Base-by-base conservation (phyloP, 306 rosid species). In the Malus orientalis region DNA sequence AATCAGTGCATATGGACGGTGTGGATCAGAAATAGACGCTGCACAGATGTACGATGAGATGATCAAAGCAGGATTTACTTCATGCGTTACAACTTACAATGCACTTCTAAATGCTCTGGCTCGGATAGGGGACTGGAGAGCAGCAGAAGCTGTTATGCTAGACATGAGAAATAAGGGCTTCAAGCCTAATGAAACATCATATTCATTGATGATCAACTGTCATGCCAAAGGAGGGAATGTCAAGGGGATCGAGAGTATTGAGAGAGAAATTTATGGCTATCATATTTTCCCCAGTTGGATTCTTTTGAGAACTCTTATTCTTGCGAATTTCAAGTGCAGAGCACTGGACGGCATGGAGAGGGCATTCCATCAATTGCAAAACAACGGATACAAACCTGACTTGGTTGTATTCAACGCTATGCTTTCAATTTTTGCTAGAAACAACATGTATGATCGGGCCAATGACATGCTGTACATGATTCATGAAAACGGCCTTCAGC, bases 71-170 rank as follows among this genome's bases (percentile, higher is more conserved):
- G 97, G 98, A 29, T 96, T 92, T 49, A 83, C 87, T 78, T 93
- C 98, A 5, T 91, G 98, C 67, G 84, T 86, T 60, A 80, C 91
- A 8, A 96, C 99, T 12, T 96, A 96, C 74, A 96, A 96, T 73
- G 89, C 99, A 65, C 93, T 96, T 78, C 81, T 96, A 73, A 96
- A 89, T 80, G 97, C 98, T 69, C 85, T 92, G 81, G 97, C 99
- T 23, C 84, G 90, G 10, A 86, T 71, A 80, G 98, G 98, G 55
- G 87, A 92, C 83, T 92, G 96, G 93, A 84, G 71, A 81, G 96
- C 97, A 10, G 97, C 96, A 5, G 97, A 92, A 76, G 91, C 96
- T 67, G 85, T 92, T 75, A 79, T 96, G 69, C 15, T 47, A 20
- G 96, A 96, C 83, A 92, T 96, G 99, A 86, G 54, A 82, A 80